These are phyloP conservation scores for Penicillium maclennaniae DNA, from an alignment of 495 filamentous ascomycete genomes.

Conservation along the genomic window DNA sequence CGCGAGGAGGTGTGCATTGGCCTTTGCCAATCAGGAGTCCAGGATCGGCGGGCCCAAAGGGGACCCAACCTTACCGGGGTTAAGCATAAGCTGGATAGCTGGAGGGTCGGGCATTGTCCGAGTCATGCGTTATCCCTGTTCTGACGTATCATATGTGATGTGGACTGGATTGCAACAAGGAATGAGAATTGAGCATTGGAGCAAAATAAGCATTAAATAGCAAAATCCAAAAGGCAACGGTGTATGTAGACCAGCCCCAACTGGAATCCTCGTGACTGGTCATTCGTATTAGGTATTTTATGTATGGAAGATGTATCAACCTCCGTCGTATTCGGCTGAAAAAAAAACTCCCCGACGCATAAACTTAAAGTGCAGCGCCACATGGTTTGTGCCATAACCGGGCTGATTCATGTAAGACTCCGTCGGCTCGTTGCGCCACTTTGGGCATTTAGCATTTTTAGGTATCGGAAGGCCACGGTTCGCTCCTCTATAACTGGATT, in stretches of 20 bases:
- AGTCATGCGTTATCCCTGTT: constrained; percentile 23
- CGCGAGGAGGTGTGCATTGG: constrained; percentile 6
- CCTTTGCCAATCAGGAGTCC: constrained; percentile 20
- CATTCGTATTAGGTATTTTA: no score
- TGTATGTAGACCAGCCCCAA: neutral
- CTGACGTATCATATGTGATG: constrained; percentile 23
- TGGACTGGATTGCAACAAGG: constrained; percentile 1
- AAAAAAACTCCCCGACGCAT: constrained; percentile 18
- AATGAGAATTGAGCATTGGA: neutral
- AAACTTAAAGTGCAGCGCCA: constrained; percentile 20
- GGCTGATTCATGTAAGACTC: constrained; percentile 25
- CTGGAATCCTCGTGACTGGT: neutral
- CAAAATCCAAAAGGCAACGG: neutral
- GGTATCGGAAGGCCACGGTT: constrained; percentile 15
- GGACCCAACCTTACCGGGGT: constrained; percentile 44
- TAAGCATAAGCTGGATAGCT: constrained; percentile 42
- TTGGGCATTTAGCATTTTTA: neutral
- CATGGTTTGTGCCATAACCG: constrained; percentile 16
- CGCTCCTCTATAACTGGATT: constrained; percentile 6
- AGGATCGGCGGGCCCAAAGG: constrained; percentile 26
- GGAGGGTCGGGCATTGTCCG: constrained; percentile 27
- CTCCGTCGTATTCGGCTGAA: constrained; percentile 26
- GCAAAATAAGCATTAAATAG: neutral
- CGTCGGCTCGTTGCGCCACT: constrained; percentile 14
- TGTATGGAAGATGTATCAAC: no score